Percentiles rank a stretch among this genome's conserved stretches.
phyloP scores from a whole-genome alignment of 768 basidiomycete genomes.

The Lentinus brumalis region DNA sequence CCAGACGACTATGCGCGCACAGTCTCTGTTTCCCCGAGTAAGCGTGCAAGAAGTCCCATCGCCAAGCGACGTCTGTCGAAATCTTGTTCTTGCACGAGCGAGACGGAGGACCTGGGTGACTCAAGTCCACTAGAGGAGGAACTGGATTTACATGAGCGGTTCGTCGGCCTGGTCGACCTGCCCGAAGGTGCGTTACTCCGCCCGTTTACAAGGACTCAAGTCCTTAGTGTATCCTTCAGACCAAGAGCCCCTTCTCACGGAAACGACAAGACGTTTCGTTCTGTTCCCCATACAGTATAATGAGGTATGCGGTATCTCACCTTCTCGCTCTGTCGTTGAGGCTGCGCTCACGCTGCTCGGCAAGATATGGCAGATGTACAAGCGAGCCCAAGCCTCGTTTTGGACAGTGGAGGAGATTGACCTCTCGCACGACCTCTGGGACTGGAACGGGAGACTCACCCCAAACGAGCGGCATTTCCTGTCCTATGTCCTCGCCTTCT shows the following conservation, averaged over 20 bases:
- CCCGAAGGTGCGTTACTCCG: conserved; percentile 41
- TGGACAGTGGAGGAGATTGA: conserved; percentile 96
- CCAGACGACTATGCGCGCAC: neutral
- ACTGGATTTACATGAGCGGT: conserved; percentile 34
- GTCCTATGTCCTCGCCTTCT: conserved; percentile 93
- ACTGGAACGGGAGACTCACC: conserved; percentile 85
- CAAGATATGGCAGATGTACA: conserved; percentile 96
- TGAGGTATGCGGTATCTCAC: conserved; percentile 56
- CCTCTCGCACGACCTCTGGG: conserved; percentile 78
- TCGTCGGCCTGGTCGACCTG: conserved; percentile 58
- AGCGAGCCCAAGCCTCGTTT: conserved; percentile 91
- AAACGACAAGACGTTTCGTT: conserved; percentile 80
- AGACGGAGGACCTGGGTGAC: neutral
- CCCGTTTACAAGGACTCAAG: neutral
- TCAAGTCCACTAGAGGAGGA: conserved; percentile 21
- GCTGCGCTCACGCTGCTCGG: neutral
- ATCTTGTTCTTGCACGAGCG: neutral
- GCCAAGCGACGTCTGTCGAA: conserved; percentile 7
- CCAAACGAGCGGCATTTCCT: conserved; percentile 86
- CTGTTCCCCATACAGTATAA: conserved; percentile 93
- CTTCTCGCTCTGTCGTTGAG: no score
- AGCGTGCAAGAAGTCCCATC: conserved; percentile 7
- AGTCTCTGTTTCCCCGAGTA: no score
- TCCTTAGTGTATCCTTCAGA: conserved; percentile 35
- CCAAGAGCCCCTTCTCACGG: conserved; percentile 82